These are phyloP conservation scores for Blastocystis sp. DNA, from an alignment of 352 stramenopile genomes.

Conservation along the genomic window DNA sequence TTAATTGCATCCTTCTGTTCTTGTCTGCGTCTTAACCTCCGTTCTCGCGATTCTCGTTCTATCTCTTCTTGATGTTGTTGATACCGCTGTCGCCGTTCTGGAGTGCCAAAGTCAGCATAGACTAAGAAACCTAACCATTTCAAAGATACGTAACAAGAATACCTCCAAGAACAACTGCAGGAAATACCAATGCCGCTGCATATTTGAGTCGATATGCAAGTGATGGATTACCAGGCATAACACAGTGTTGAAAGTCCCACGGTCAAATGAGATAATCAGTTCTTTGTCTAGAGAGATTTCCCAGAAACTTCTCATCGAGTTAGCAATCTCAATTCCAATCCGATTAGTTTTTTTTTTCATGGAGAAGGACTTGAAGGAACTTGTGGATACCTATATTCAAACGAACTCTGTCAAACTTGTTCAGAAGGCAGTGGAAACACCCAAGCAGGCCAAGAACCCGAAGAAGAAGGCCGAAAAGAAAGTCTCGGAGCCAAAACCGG, in stretches of 20 bases:
- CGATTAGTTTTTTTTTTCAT: background rate
- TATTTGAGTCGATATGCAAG: slow-evolving; percentile 36
- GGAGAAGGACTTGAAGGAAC: slow-evolving; percentile 51
- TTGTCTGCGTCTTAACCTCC: background rate
- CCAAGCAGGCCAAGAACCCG: background rate
- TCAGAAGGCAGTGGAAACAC: background rate
- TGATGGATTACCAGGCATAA: background rate
- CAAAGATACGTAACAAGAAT: background rate
- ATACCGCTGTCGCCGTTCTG: slow-evolving; percentile 1
- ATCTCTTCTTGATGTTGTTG: background rate
- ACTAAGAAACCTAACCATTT: background rate
- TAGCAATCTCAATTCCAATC: background rate
- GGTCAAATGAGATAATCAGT: background rate
- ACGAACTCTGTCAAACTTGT: slow-evolving; percentile 59
- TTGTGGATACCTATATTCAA: slow-evolving; percentile 58
- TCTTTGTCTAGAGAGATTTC: background rate
- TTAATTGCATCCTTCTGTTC: background rate
- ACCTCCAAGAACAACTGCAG: slow-evolving; percentile 30
- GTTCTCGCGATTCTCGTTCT: slow-evolving; percentile 16
- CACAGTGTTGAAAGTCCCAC: background rate
- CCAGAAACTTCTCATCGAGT: background rate
- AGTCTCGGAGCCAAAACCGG: background rate
- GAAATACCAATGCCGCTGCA: background rate
- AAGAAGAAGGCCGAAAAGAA: slow-evolving; percentile 39
- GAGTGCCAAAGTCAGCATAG: slow-evolving; percentile 10